phyloP scores from a whole-genome alignment of 2,329 filamentous ascomycete species.

The Cytospora paraplurivora region DNA sequence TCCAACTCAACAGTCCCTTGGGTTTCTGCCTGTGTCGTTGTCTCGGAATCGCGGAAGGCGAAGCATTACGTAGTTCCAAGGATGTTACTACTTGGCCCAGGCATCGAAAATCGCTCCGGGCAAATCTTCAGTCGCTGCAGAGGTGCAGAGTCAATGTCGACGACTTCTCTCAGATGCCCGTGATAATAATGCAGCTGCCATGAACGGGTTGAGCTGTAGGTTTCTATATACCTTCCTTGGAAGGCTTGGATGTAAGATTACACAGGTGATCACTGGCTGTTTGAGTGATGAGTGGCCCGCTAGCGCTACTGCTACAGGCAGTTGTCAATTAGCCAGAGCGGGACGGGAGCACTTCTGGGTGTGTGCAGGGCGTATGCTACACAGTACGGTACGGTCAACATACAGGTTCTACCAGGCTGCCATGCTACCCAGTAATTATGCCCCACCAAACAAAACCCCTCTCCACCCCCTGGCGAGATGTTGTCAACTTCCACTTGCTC shows the following conservation, averaged over 20 bases:
- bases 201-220: neutral
- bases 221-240: neutral
- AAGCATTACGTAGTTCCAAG: neutral
- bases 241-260: neutral
- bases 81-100: neutral
- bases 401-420: neutral
- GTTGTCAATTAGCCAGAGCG: conserved; percentile 1
- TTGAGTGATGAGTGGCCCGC: neutral
- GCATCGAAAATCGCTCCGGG: neutral
- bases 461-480: conserved; percentile 11
- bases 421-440: neutral
- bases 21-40: neutral
- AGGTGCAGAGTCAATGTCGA: neutral
- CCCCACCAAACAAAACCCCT: conserved; percentile 23
- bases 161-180: neutral
- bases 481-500: conserved; percentile 27
- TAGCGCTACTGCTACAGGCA: neutral
- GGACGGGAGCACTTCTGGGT: neutral
- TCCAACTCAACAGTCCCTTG: neutral
- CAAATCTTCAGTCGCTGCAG: neutral
- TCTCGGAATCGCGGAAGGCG: neutral
- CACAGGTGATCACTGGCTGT: neutral
- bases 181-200: neutral
- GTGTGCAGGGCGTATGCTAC: neutral
- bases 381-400: too few relatives aligned